Percentiles rank a stretch among this genome's conserved stretches.
phyloP scores from a whole-genome alignment of 2,329 filamentous ascomycete species.

The Knufia fluminis region DNA sequence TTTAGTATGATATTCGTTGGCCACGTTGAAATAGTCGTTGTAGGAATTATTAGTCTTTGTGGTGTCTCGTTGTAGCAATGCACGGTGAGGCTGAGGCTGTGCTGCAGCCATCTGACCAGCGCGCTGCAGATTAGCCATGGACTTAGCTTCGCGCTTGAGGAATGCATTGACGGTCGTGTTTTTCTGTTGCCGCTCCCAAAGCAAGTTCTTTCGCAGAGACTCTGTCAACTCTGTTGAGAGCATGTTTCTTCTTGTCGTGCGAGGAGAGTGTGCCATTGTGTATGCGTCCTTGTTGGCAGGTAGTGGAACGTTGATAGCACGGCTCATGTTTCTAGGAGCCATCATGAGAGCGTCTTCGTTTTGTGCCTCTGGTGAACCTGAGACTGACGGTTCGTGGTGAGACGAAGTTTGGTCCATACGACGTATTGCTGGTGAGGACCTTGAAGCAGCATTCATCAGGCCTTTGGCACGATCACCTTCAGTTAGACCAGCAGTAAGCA shows the following conservation, averaged over 20 bases:
- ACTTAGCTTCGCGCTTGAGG: slow-evolving; percentile 81
- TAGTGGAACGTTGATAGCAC: slow-evolving; percentile 16
- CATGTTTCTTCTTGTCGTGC: slow-evolving; percentile 92
- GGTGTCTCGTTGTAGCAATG: slow-evolving; percentile 47
- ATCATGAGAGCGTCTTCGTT: slow-evolving; percentile 34
- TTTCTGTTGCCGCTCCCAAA: slow-evolving; percentile 95
- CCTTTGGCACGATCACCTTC: slow-evolving; percentile 63
- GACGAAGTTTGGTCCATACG: slow-evolving; percentile 50
- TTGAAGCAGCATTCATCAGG: slow-evolving; percentile 55
- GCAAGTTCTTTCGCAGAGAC: slow-evolving; percentile 78
- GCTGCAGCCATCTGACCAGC: slow-evolving; percentile 48
- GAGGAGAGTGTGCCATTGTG: slow-evolving; percentile 70
- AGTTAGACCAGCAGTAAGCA: slow-evolving; percentile 82
- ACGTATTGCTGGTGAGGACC: slow-evolving; percentile 36
- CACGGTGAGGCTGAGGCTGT: slow-evolving; percentile 43
- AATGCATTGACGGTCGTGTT: slow-evolving; percentile 80
- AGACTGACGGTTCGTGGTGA: slow-evolving; percentile 60
- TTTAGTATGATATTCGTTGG: slow-evolving; percentile 75
- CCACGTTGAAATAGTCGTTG: slow-evolving; percentile 77
- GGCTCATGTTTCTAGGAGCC: slow-evolving; percentile 15
- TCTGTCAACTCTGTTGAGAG: slow-evolving; percentile 88
- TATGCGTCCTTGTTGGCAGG: slow-evolving; percentile 14
- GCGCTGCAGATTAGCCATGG: slow-evolving; percentile 79
- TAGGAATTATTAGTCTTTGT: slow-evolving; percentile 60
- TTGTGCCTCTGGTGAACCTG: slow-evolving; percentile 47